Percentiles rank a stretch among this genome's conserved stretches.
Evolutionary conservation across 2,329 filamentous ascomycete genomes (phyloP).

Genomic region (Emergomyces africanus): DNA sequence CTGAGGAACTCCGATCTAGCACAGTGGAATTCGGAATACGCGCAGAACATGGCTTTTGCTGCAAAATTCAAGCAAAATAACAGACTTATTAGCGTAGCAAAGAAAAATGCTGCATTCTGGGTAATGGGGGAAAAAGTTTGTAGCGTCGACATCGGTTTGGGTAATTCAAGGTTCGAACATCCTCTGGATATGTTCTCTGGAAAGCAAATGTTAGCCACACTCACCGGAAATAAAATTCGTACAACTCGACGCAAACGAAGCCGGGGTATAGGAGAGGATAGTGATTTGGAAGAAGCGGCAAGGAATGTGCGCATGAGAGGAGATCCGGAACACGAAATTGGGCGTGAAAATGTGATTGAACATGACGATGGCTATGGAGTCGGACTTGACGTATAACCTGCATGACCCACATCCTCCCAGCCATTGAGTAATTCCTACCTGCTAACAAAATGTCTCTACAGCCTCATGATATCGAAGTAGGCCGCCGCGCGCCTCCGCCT

Average conservation of each 20-base stretch:
- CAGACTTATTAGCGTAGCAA: constrained; percentile 36
- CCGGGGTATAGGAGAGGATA: constrained; percentile 14
- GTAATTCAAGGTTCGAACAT: constrained; percentile 27
- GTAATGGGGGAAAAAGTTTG: constrained; percentile 46
- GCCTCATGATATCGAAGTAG: constrained; percentile 48
- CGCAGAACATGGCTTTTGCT: constrained; percentile 45
- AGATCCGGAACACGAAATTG: constrained; percentile 23
- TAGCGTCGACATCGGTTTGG: constrained; percentile 36
- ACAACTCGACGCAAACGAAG: constrained; percentile 18
- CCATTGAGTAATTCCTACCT: background rate
- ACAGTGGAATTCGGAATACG: constrained; percentile 47
- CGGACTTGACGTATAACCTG: constrained; percentile 22
- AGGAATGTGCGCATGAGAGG: constrained; percentile 28
- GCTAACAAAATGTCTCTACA: background rate
- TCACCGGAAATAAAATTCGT: constrained; percentile 26
- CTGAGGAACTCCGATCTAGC: constrained; percentile 44
- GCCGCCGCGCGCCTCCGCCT: constrained; percentile 52
- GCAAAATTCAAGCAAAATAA: constrained; percentile 32
- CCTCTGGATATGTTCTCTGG: constrained; percentile 50
- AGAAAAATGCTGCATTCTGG: constrained; percentile 51
- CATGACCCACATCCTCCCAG: background rate
- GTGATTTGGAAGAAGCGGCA: constrained; percentile 11
- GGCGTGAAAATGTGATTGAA: constrained; percentile 14
- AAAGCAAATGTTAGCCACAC: constrained; percentile 37
- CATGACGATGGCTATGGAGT: constrained; percentile 21